Conservation (phyloP, 2,329 filamentous ascomycete species). For the Colletotrichum melonis region DNA sequence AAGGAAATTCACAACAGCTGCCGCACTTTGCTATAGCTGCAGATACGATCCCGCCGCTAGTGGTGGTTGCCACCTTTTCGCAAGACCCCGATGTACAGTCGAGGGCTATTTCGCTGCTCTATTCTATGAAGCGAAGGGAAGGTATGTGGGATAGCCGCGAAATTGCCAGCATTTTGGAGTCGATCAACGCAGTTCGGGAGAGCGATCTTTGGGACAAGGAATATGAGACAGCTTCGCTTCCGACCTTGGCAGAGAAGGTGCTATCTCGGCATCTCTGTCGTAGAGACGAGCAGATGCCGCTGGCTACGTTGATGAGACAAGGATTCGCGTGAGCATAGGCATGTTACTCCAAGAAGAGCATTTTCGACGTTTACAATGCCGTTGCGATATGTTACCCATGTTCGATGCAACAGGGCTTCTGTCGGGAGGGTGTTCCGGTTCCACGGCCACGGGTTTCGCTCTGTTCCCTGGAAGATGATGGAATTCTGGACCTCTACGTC, state of each 20-base stretch:
- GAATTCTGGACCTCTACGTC: neutral
- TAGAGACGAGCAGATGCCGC: no score
- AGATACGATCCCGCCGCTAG: slow-evolving; percentile 6
- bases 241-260: no score
- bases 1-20: neutral
- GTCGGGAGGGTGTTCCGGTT: neutral
- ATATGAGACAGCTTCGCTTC: no score
- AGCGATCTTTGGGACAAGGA: no score
- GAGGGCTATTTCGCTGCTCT: slow-evolving; percentile 31
- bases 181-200: no score
- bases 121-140: slow-evolving; percentile 36
- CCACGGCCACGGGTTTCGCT: neutral
- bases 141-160: slow-evolving; percentile 40
- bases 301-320: no score
- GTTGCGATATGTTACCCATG: neutral
- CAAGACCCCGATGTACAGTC: neutral
- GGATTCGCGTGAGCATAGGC: no score
- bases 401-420: neutral
- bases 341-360: neutral
- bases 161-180: neutral
- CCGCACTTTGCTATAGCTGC: slow-evolving; percentile 13
- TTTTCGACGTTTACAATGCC: neutral
- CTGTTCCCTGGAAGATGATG: no score
- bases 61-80: neutral
- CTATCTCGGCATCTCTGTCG: no score